phyloP scores from a whole-genome alignment of 306 rosid species.

The Quercus agrifolia region DNA sequence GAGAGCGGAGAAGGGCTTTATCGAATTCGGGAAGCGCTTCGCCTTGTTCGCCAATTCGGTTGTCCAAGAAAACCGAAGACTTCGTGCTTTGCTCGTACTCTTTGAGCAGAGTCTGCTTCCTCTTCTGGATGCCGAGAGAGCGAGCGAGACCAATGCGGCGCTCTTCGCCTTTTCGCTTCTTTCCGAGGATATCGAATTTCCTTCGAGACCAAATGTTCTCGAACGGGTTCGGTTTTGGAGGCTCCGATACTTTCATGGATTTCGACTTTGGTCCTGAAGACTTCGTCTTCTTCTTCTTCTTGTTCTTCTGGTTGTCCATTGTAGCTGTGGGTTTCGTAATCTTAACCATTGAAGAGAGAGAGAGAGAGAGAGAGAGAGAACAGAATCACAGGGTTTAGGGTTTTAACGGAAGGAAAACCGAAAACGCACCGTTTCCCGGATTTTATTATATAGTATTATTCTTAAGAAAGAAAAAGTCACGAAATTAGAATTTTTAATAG shows the following conservation, averaged over 20 bases:
- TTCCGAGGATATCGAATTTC: conserved; percentile 75
- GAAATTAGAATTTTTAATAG: too few relatives aligned
- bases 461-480: too few relatives aligned
- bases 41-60: conserved; percentile 74
- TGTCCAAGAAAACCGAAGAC: conserved; percentile 62
- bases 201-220: conserved; percentile 76
- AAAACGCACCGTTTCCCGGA: too few relatives aligned
- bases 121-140: conserved; percentile 69
- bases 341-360: conserved; percentile 32
- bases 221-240: conserved; percentile 51
- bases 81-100: conserved; percentile 69
- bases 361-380: background rate
- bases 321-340: conserved; percentile 5
- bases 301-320: conserved; percentile 18
- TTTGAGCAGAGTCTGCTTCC: conserved; percentile 76
- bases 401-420: background rate
- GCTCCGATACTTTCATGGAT: conserved; percentile 62
- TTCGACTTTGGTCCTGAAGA: conserved; percentile 45
- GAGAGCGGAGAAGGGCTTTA: conserved; percentile 76
- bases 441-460: too few relatives aligned
- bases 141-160: conserved; percentile 76
- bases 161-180: conserved; percentile 85
- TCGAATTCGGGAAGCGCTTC: conserved; percentile 75
- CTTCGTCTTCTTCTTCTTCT: conserved; percentile 37
- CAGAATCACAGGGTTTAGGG: conserved; percentile 16